Evolutionary conservation across 768 basidiomycete species (phyloP), one percentile per base, ranked within the genome.

Genomic region (Leccinum incarnatum): DNA sequence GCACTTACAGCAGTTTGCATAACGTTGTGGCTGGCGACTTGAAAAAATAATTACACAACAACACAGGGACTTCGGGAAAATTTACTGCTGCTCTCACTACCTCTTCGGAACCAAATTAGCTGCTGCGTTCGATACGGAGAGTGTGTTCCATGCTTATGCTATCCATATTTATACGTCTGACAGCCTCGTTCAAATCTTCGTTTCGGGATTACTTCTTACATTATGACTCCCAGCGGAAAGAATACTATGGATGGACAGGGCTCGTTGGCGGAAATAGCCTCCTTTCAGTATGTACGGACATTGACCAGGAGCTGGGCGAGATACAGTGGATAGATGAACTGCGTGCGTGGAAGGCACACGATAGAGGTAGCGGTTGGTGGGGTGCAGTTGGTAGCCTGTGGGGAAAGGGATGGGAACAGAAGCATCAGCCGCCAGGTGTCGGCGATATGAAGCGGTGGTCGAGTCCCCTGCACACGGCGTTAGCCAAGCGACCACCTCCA

Each of bases 191-290:
- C 8, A 42, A 17, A 45, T 45, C 8, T 47, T 3, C 0, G 4
- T 12, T 8, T 55, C 0, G 15, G 4, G 6, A 30, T 49, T 50
- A 25, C 61, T 6, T 17, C 12, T 42, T 17, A 23, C 23, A 1
- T 23, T 23, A 5, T 47, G 5, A 11, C 3, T 7, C 30, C 0
- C 15, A 69, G 67, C 0, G 40, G 47, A 54, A 53, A 1, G 1
- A 46, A 17, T n/a, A 2, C 10, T 12, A 1, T n/a, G 7, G n/a
- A 4, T 30, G 0, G 0, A 49, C 65, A 75, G 4, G 81, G 79
- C 9, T 68, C 80, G 12, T 68, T 88, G 12, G 91, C 94, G 0
- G 94, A 97, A 72, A 85, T 93, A 30, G 89, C 85, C 0, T 89
- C 83, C 48, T 77, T 87, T 55, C 91, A 95, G 67, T 40, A 9